These are phyloP conservation scores for Metschnikowia borealis DNA, from an alignment of 805 yeast species.

Conservation along the genomic window DNA sequence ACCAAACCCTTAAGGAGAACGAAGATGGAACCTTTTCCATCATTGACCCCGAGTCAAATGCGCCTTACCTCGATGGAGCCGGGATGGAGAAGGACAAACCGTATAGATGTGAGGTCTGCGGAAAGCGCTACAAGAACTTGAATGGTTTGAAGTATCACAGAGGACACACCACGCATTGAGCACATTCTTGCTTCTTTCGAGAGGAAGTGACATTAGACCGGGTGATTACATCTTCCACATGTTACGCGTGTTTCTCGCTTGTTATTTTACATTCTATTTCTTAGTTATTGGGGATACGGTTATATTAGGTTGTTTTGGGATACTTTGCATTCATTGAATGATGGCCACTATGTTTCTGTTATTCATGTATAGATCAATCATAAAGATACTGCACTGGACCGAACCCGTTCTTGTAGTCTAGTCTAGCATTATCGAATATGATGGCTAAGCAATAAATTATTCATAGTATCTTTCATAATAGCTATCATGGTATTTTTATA, in stretches of 20 bases:
- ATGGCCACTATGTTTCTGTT: conserved; percentile 2
- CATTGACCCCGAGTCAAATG: conserved; percentile 84
- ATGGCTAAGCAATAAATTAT: too few relatives aligned
- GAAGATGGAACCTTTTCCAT: conserved; percentile 91
- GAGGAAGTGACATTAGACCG: background rate
- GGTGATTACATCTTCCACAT: background rate
- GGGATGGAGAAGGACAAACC: conserved; percentile 98
- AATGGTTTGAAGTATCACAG: conserved; percentile 96
- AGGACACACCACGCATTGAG: conserved; percentile 93
- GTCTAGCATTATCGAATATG: background rate
- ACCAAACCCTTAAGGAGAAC: conserved; percentile 84
- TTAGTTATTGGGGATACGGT: conserved; percentile 6
- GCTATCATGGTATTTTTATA: too few relatives aligned
- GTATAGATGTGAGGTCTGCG: conserved; percentile 96
- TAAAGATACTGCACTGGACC: conserved; percentile 3
- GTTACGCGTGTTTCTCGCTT: conserved; percentile 1
- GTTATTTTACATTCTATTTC: conserved; percentile 4
- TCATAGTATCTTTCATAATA: too few relatives aligned
- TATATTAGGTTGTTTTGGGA: conserved; percentile 6
- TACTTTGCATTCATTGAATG: conserved; percentile 4
- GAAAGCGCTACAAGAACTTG: conserved; percentile 91
- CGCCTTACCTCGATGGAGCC: conserved; percentile 89
- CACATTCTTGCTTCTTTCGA: background rate
- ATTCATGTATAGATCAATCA: conserved; percentile 7
- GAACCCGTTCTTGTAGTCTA: background rate